phyloP scores from a whole-genome alignment of 2,329 filamentous ascomycete genomes.

The Monilinia aucupariae region DNA sequence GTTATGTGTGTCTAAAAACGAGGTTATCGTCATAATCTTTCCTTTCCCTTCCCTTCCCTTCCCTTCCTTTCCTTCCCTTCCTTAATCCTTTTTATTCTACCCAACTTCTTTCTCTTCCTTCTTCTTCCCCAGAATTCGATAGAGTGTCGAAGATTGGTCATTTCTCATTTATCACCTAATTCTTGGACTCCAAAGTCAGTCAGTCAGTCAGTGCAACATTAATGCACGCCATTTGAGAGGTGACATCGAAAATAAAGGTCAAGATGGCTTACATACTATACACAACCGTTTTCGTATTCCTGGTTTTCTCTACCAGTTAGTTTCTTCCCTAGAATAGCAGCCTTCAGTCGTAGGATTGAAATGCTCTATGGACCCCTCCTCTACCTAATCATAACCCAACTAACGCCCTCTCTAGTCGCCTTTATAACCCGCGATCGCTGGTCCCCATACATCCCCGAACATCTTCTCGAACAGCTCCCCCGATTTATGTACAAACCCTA shows the following conservation, averaged over 20 bases:
- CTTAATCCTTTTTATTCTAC: not conserved
- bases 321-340: slow-evolving; percentile 6
- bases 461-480: slow-evolving; percentile 41
- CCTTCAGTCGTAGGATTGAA: not conserved
- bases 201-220: not conserved
- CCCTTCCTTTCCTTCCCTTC: not conserved
- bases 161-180: not conserved
- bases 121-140: not conserved
- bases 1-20: slow-evolving; percentile 5
- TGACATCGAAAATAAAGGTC: not conserved
- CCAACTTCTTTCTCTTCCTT: not conserved
- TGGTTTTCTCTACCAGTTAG: slow-evolving; percentile 65
- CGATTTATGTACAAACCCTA: slow-evolving; percentile 61
- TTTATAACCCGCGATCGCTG: slow-evolving; percentile 78
- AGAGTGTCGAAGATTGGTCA: not conserved
- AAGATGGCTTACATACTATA: slow-evolving; percentile 78
- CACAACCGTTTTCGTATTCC: slow-evolving; percentile 63
- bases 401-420: slow-evolving; percentile 46
- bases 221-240: not conserved
- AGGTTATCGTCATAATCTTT: slow-evolving; percentile 3
- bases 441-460: slow-evolving; percentile 53
- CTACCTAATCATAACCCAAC: not conserved
- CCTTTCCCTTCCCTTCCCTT: not conserved
- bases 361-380: slow-evolving; percentile 14
- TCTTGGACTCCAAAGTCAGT: no score